A percentile compares a stretch with the other conserved stretches of the same genome.
phyloP scores from a whole-genome alignment of 441 rosid genomes.

The Erysimum cheiri region DNA sequence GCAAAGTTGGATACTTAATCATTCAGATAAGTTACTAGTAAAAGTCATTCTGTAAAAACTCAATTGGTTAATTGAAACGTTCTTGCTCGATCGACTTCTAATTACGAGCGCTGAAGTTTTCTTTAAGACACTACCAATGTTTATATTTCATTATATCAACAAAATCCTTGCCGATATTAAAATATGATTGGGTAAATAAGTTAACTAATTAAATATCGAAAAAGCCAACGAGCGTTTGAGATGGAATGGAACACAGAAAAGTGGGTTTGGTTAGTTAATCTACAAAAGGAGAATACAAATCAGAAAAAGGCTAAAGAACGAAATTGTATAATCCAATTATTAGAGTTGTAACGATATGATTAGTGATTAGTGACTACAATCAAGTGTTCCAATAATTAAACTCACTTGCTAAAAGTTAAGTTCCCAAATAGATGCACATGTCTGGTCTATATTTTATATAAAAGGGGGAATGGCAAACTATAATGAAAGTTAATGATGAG shows the following conservation, averaged over 20 bases:
- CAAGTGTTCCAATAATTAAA: slow-evolving; percentile 43
- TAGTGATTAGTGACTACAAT: slow-evolving; percentile 39
- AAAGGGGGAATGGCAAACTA: slow-evolving; percentile 7
- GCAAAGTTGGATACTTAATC: not conserved
- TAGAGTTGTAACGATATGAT: slow-evolving; percentile 37
- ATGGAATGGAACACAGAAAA: slow-evolving; percentile 33
- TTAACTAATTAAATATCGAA: slow-evolving; percentile 1
- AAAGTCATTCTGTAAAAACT: not conserved
- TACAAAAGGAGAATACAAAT: slow-evolving; percentile 37
- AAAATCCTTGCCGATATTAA: slow-evolving; percentile 11
- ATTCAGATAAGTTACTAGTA: not conserved
- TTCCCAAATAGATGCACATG: slow-evolving; percentile 42
- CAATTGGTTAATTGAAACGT: not conserved
- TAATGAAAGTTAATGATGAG: slow-evolving; percentile 25
- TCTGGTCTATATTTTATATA: slow-evolving; percentile 9
- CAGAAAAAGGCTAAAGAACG: slow-evolving; percentile 38
- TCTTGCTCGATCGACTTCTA: slow-evolving; percentile 12
- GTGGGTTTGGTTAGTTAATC: slow-evolving; percentile 44
- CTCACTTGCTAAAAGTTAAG: slow-evolving; percentile 44
- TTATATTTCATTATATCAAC: slow-evolving; percentile 11
- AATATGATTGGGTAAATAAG: slow-evolving; percentile 25
- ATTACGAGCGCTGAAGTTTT: not conserved
- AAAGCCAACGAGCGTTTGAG: slow-evolving; percentile 33
- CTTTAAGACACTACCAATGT: slow-evolving; percentile 21
- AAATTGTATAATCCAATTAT: slow-evolving; percentile 36